phyloP scores from a whole-genome alignment of 495 filamentous ascomycete species.

The Aspergillus funiculosus region DNA sequence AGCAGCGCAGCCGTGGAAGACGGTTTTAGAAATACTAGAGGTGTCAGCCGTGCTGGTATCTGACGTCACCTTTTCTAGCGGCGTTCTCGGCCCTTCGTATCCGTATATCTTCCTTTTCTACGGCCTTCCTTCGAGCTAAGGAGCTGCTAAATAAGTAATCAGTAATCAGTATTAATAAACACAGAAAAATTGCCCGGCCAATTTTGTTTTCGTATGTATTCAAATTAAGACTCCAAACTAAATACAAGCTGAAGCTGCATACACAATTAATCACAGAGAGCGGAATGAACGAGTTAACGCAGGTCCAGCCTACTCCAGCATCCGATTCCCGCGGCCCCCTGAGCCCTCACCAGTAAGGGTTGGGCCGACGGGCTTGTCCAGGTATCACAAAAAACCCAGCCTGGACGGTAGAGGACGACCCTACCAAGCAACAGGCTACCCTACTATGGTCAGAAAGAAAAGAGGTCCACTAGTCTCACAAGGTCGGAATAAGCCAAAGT shows the following conservation, averaged over 20 bases:
- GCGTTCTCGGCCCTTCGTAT: background rate
- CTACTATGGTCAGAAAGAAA: conserved; percentile 4
- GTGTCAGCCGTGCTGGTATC: background rate
- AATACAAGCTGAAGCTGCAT: conserved; percentile 21
- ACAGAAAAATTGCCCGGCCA: background rate
- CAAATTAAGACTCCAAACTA: conserved; percentile 23
- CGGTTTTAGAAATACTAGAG: background rate
- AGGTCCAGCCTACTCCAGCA: conserved; percentile 38
- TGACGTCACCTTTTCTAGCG: conserved; percentile 8
- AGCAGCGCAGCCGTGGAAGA: conserved; percentile 2
- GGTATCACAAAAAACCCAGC: conserved; percentile 36
- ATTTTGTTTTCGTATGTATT: conserved; percentile 9
- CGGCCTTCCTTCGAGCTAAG: no score
- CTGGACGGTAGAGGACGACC: conserved; percentile 49
- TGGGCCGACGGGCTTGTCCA: conserved; percentile 31
- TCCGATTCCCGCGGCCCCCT: conserved; percentile 37
- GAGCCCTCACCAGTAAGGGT: conserved; percentile 16
- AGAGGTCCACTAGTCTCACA: background rate
- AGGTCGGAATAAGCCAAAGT: conserved; percentile 9
- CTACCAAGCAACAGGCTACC: conserved; percentile 27
- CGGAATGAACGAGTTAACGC: conserved; percentile 11
- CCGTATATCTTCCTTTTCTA: no score
- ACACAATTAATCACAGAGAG: conserved; percentile 15
- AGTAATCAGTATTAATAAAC: no score
- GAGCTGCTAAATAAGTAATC: no score